Evolutionary conservation across 108 stramenopile genomes (phyloP), one percentile per base, ranked within the genome.

Genomic region (Cyclotella baltica): DNA sequence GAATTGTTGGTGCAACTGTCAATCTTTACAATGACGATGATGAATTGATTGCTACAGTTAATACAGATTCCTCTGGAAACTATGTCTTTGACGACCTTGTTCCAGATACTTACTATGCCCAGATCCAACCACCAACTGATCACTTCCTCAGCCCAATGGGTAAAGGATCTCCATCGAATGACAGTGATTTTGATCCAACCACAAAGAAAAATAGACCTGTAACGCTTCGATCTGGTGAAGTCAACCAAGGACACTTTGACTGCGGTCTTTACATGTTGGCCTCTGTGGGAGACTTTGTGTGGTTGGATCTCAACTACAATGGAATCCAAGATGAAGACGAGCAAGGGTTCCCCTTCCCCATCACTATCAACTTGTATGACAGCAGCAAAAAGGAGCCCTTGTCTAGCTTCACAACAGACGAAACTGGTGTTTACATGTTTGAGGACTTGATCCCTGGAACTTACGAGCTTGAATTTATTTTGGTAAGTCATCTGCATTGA

Each of bases 401-500:
- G 48, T 38, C 52, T 18, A 70, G 50, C 37, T 34, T 28, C n/a
- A 55, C 67, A 0, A 72, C 62, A 5, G 53, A 20, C 33, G 59
- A 38, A 15, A 58, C 30, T 48, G 78, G 80, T 19, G 29, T 62
- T 11, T 81, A 74, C 57, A 28, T 46, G 69, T 75, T 81, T 22
- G 53, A 63, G 25, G 56, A 70, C 25, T 16, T 81, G 30, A 46
- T 46, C 11, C 80, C 80, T 15, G 80, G 80, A 20, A 53, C 48
- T 10, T 81, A 81, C 40, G 80, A 81, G 46, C 27, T 81, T 28
- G 80, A 70, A 61, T 81, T 81, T 47, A 18, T 65, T 20, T 23
- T 64, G 40, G 46, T 46, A 51, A 28, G 30, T 22, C 46, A 64
- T 15, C 1, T 22, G 1, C 22, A 4, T 2, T 1, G 5, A 23